phyloP scores from a whole-genome alignment of 805 yeast genomes.

The Candida andamanensis region DNA sequence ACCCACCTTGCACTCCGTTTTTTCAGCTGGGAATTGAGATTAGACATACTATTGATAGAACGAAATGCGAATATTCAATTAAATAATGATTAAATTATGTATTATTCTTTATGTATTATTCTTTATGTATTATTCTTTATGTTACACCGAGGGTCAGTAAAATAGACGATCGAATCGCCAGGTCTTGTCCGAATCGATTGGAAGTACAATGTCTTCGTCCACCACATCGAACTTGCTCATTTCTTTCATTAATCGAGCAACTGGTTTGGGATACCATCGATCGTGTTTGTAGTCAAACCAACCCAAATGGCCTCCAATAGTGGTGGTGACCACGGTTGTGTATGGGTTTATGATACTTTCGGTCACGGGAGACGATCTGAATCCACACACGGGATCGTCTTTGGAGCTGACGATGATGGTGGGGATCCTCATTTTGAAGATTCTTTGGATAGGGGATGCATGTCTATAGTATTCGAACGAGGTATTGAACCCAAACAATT shows the following conservation, averaged over 20 bases:
- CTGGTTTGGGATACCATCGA: constrained; percentile 38
- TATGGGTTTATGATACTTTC: constrained; percentile 56
- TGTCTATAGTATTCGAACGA: constrained; percentile 61
- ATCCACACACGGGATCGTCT: constrained; percentile 66
- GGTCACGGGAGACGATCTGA: constrained; percentile 45
- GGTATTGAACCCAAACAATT: constrained; percentile 55
- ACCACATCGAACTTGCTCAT: constrained; percentile 24
- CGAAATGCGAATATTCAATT: no score
- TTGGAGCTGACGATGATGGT: constrained; percentile 51
- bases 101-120: no score
- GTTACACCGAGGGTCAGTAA: no score
- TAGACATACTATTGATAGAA: background rate
- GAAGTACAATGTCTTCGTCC: constrained; percentile 22
- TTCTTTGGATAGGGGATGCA: constrained; percentile 56
- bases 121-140: no score
- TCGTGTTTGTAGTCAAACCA: constrained; percentile 32
- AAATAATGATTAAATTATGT: no score
- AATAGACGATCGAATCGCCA: constrained; percentile 35
- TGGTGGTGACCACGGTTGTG: constrained; percentile 50
- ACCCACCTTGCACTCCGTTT: constrained; percentile 9
- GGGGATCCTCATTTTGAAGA: constrained; percentile 57
- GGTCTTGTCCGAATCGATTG: constrained; percentile 21
- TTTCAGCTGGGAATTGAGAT: no score
- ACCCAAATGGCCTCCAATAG: constrained; percentile 70
- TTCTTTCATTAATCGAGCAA: constrained; percentile 29